Evolutionary conservation across 805 yeast species (phyloP).

Genomic region (Candida ovalis): DNA sequence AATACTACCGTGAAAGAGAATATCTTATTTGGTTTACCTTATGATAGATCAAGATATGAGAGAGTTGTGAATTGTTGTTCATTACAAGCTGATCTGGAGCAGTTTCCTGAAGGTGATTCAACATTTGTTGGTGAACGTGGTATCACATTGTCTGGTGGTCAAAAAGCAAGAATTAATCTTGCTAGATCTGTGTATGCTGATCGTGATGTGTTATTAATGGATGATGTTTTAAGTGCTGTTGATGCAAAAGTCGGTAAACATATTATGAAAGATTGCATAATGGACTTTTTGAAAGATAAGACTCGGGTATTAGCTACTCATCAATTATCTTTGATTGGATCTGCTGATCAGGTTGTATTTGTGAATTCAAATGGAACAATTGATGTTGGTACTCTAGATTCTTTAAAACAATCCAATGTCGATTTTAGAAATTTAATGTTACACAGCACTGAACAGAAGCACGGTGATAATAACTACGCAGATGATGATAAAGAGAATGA

Average conservation of each 20-base stretch:
- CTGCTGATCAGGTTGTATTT: constrained; percentile 66
- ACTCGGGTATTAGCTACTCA: constrained; percentile 81
- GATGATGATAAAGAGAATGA: constrained; percentile 28
- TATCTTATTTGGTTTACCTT: constrained; percentile 58
- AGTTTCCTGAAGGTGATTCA: constrained; percentile 66
- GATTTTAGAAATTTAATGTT: constrained; percentile 51
- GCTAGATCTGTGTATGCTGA: constrained; percentile 77
- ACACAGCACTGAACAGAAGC: constrained; percentile 30
- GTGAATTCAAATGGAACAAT: constrained; percentile 57
- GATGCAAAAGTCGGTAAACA: constrained; percentile 86
- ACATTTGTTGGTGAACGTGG: constrained; percentile 86
- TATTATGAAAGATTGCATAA: constrained; percentile 63
- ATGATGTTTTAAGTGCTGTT: constrained; percentile 81
- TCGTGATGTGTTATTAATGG: constrained; percentile 63
- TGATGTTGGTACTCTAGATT: constrained; percentile 57
- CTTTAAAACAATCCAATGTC: constrained; percentile 40
- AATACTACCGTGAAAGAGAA: constrained; percentile 74
- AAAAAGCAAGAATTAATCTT: constrained; percentile 73
- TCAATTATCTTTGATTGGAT: constrained; percentile 62
- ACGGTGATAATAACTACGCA: constrained; percentile 14
- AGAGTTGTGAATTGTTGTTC: constrained; percentile 62
- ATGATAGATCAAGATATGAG: constrained; percentile 45
- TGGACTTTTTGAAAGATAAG: constrained; percentile 48
- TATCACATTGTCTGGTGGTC: constrained; percentile 81
- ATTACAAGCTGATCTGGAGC: constrained; percentile 56